Evolutionary conservation across 75 land plant genomes (phyloP).

Genomic region (Chamaecyparis obtusa): DNA sequence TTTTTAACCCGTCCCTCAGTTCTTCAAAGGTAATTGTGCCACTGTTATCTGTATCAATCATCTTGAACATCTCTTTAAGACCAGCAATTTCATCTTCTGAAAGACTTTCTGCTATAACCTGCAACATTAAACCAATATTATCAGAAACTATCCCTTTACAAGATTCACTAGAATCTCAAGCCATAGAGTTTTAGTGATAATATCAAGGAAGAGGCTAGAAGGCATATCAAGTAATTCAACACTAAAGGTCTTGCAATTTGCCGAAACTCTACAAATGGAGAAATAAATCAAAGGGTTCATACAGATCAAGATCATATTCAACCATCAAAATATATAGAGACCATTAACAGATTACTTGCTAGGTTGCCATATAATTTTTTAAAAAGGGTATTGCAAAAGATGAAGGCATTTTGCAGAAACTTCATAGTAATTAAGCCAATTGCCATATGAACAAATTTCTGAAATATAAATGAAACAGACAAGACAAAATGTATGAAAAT

Average conservation of each 20-base stretch:
- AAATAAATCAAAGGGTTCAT: background rate
- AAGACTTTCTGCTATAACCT: slow-evolving; percentile 74
- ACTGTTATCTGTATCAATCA: slow-evolving; percentile 73
- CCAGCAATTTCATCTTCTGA: slow-evolving; percentile 84
- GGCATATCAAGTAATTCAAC: background rate
- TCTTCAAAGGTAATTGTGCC: slow-evolving; percentile 77
- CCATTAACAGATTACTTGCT: background rate
- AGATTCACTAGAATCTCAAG: background rate
- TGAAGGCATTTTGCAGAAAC: background rate
- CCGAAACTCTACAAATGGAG: background rate
- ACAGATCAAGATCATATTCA: background rate
- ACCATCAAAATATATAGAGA: background rate
- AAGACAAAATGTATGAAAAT: background rate
- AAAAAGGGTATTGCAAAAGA: background rate
- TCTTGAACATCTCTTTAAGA: slow-evolving; percentile 72
- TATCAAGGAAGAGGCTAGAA: background rate
- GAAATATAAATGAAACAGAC: background rate
- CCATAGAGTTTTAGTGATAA: background rate
- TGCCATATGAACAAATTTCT: background rate
- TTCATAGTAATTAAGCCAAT: background rate
- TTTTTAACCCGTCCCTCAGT: slow-evolving; percentile 65
- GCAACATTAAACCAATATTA: slow-evolving; percentile 7
- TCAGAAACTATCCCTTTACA: background rate
- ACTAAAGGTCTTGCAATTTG: background rate
- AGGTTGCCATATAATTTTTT: background rate